phyloP scores from a whole-genome alignment of 2,329 filamentous ascomycete genomes.

The Sarocladium strictum region DNA sequence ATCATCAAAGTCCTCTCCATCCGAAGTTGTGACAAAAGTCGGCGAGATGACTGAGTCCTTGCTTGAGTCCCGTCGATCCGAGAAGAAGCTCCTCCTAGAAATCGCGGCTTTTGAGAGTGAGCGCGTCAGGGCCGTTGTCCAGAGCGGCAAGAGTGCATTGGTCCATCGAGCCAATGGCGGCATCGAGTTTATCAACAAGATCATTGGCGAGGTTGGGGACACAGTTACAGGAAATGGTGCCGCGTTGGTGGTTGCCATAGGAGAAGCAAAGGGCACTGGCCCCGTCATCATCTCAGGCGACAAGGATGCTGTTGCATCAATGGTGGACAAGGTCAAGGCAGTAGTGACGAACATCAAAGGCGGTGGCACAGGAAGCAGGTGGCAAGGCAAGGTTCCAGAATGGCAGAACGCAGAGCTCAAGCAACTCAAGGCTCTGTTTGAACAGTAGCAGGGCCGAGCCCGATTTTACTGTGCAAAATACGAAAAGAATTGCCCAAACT shows the following conservation, averaged over 20 bases:
- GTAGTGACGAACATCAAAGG: constrained; percentile 21
- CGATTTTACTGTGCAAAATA: too few relatives aligned
- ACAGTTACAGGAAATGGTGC: constrained; percentile 11
- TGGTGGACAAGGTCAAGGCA: constrained; percentile 15
- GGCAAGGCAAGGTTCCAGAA: constrained; percentile 24
- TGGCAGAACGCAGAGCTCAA: constrained; percentile 21
- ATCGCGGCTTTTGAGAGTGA: constrained; percentile 23
- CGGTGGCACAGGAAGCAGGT: constrained; percentile 22
- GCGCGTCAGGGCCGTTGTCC: constrained; percentile 14
- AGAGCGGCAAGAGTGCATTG: constrained; percentile 16
- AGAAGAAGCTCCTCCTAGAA: constrained; percentile 22
- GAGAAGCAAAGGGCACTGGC: constrained; percentile 18
- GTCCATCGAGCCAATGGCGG: constrained; percentile 20
- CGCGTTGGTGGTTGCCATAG: constrained; percentile 17
- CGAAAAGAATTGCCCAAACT: too few relatives aligned
- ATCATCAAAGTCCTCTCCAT: constrained; percentile 18
- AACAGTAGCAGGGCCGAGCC: too few relatives aligned
- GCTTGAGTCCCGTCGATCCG: constrained; percentile 17
- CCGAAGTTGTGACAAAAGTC: constrained; percentile 16
- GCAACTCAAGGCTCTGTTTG: constrained; percentile 13
- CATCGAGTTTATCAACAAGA: constrained; percentile 24
- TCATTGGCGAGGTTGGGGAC: constrained; percentile 19
- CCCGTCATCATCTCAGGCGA: constrained; percentile 21
- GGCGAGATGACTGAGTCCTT: constrained; percentile 13
- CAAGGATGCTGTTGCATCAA: constrained; percentile 14